A percentile compares a stretch with the other conserved stretches of the same genome.
Evolutionary conservation across 2,329 filamentous ascomycete genomes (phyloP).

Genomic region (Catunica adiposa): DNA sequence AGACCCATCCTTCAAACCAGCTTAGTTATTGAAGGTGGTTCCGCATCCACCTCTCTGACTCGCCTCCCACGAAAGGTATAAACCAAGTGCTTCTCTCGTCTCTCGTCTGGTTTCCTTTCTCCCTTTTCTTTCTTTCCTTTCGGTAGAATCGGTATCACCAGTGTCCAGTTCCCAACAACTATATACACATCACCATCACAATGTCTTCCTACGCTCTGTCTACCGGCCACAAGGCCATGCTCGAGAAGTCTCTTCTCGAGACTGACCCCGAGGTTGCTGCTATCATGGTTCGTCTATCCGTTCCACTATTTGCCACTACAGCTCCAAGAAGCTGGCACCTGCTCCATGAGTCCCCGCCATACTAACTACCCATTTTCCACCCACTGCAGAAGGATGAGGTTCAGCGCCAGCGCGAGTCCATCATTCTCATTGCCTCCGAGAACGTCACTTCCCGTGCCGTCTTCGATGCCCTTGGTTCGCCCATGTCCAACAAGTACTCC

Average conservation of each 20-base stretch:
- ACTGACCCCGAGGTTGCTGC: slow-evolving; percentile 84
- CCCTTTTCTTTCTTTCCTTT: slow-evolving; percentile 5
- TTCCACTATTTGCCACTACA: not conserved
- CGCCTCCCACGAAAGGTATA: not conserved
- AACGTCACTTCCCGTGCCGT: slow-evolving; percentile 98
- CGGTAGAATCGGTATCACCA: slow-evolving; percentile 7
- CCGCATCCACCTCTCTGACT: not conserved
- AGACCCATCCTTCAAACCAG: not conserved
- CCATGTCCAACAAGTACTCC: slow-evolving; percentile 98
- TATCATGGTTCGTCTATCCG: slow-evolving; percentile 61
- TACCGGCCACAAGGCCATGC: slow-evolving; percentile 51
- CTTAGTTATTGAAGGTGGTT: not conserved
- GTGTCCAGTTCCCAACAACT: slow-evolving; percentile 1
- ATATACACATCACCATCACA: slow-evolving; percentile 17
- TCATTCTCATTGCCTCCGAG: slow-evolving; percentile 96
- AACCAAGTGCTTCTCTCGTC: slow-evolving; percentile 7
- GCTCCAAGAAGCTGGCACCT: not conserved
- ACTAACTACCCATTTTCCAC: slow-evolving; percentile 7
- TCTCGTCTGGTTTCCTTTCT: slow-evolving; percentile 1
- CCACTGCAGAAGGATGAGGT: slow-evolving; percentile 63
- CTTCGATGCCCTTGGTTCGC: slow-evolving; percentile 87
- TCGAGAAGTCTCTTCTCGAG: slow-evolving; percentile 86
- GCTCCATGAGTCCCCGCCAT: not conserved
- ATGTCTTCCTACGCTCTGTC: slow-evolving; percentile 37
- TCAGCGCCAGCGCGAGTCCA: slow-evolving; percentile 93